A percentile compares a stretch with the other conserved stretches of the same genome.
These are phyloP conservation scores for Boletus rubroflammeus DNA, from an alignment of 768 basidiomycete species.

Conservation along the genomic window DNA sequence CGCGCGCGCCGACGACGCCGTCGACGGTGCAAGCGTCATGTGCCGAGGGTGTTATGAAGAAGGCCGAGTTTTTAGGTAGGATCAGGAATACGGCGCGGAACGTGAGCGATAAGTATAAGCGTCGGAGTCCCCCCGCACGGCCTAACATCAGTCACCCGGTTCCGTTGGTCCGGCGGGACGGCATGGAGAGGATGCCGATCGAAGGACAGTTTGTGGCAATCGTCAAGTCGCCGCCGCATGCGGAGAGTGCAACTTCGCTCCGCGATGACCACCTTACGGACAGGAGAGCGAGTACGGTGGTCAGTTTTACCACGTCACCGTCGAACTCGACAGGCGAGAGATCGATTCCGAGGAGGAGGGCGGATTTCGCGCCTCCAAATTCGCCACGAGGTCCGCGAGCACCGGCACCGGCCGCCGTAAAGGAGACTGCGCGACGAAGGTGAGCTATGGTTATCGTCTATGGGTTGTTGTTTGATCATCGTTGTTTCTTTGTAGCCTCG, in stretches of 20 bases:
- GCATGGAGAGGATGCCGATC: conserved; percentile 22
- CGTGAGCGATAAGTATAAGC: conserved; percentile 59
- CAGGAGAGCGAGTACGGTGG: conserved; percentile 39
- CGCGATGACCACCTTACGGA: conserved; percentile 33
- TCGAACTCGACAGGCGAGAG: conserved; percentile 61
- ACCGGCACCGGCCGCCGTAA: conserved; percentile 18
- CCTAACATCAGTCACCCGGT: conserved; percentile 62
- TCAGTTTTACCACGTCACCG: conserved; percentile 51
- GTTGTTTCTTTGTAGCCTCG: conserved; percentile 36
- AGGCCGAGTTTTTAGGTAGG: conserved; percentile 63
- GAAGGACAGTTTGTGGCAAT: conserved; percentile 35
- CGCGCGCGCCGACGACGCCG: conserved; percentile 42
- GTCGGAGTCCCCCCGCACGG: conserved; percentile 36
- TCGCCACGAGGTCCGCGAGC: conserved; percentile 37
- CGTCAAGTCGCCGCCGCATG: conserved; percentile 15
- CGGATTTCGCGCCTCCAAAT: conserved; percentile 65
- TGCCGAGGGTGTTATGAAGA: conserved; percentile 60
- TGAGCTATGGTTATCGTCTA: conserved; percentile 4
- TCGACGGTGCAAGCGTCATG: conserved; percentile 30
- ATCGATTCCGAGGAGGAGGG: conserved; percentile 63
- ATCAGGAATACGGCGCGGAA: conserved; percentile 62
- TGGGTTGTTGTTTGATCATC: conserved; percentile 4
- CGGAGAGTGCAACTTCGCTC: conserved; percentile 36
- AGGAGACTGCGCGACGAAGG: conserved; percentile 25
- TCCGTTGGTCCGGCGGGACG: conserved; percentile 29